phyloP scores from a whole-genome alignment of 2,329 filamentous ascomycete species.

The Drechmeria coniospora region DNA sequence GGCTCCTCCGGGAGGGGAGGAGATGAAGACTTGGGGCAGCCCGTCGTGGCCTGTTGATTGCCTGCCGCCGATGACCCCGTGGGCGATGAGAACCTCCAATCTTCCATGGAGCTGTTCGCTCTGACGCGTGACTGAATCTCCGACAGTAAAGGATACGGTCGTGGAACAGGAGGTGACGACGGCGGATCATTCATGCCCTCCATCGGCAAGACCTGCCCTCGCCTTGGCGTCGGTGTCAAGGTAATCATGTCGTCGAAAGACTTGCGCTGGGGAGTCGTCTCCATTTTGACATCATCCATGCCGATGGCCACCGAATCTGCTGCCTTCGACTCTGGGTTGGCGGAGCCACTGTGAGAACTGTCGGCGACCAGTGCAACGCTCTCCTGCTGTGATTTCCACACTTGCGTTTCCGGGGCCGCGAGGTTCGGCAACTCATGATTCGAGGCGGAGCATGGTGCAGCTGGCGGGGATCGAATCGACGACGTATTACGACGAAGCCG shows the following conservation, averaged over 20 bases:
- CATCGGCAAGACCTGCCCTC: constrained; percentile 34
- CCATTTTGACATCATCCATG: constrained; percentile 12
- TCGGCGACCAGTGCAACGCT: constrained; percentile 52
- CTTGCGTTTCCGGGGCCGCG: constrained; percentile 67
- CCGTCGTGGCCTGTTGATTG: constrained; percentile 12
- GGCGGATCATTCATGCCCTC: constrained; percentile 37
- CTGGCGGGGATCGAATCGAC: constrained; percentile 60
- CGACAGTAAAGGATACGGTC: constrained; percentile 34
- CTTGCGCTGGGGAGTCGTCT: constrained; percentile 30
- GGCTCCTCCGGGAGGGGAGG: constrained; percentile 4
- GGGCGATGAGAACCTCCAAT: constrained; percentile 44
- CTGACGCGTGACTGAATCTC: constrained; percentile 36
- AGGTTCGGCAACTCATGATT: constrained; percentile 53
- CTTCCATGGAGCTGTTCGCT: constrained; percentile 14
- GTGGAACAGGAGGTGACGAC: constrained; percentile 42
- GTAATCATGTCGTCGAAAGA: constrained; percentile 37
- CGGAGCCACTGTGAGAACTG: no score
- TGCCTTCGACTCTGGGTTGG: constrained; percentile 5
- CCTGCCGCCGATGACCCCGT: constrained; percentile 31
- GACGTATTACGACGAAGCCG: constrained; percentile 65
- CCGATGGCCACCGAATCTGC: constrained; percentile 3
- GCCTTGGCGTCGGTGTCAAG: constrained; percentile 45
- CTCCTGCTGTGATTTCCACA: constrained; percentile 56
- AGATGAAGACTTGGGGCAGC: constrained; percentile 6
- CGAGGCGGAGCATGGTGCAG: constrained; percentile 41